phyloP scores from a whole-genome alignment of 441 rosid genomes.

The Rhodomyrtus psidioides region DNA sequence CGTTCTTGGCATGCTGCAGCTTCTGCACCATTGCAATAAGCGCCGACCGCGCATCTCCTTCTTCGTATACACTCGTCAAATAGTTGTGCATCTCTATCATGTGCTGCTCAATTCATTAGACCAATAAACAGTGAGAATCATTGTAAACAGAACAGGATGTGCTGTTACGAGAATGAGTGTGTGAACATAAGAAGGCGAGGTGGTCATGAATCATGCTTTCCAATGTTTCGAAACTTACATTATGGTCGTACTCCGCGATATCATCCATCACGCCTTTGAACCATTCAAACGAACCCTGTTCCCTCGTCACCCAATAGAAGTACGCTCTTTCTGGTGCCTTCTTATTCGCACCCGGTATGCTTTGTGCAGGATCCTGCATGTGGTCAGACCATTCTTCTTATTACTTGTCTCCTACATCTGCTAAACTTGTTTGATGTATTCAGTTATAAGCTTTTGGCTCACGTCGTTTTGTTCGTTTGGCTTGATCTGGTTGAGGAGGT shows the following conservation, averaged over 20 bases:
- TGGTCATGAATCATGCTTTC: neutral
- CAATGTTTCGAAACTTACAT: conserved; percentile 21
- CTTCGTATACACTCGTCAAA: conserved; percentile 90
- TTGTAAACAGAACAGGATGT: neutral
- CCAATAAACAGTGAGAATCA: neutral
- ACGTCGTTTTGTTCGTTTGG: conserved; percentile 18
- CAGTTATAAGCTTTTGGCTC: neutral
- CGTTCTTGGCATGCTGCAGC: conserved; percentile 90
- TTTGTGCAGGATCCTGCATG: conserved; percentile 4
- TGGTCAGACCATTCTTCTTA: neutral
- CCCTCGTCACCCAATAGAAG: conserved; percentile 96
- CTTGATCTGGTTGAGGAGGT: conserved; percentile 63
- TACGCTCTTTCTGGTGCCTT: conserved; percentile 84
- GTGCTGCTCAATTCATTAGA: conserved; percentile 26
- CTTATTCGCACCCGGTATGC: conserved; percentile 12
- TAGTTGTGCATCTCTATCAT: conserved; percentile 96
- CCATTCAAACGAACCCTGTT: conserved; percentile 95
- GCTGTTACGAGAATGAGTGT: neutral
- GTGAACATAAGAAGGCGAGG: neutral
- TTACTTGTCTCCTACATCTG: neutral
- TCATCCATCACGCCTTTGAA: conserved; percentile 99
- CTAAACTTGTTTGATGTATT: neutral
- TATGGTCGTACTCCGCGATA: conserved; percentile 62
- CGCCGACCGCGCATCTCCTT: conserved; percentile 97
- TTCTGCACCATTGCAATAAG: conserved; percentile 89